Evolutionary conservation across 345 rosid genomes (phyloP).

Genomic region (Conringia planisiliqua): DNA sequence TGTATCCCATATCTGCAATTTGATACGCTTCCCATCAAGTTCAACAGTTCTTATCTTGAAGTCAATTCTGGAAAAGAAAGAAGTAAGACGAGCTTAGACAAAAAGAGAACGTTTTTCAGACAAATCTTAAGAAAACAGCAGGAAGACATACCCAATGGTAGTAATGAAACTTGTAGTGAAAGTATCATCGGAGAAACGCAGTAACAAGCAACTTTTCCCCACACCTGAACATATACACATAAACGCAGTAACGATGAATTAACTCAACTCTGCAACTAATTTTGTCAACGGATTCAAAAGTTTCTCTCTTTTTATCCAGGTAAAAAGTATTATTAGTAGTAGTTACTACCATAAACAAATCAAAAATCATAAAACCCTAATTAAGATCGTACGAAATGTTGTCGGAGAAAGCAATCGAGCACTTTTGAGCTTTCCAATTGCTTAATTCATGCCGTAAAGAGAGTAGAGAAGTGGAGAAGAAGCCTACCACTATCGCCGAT

Average conservation of each 20-base stretch:
- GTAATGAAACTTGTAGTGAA: constrained; percentile 92
- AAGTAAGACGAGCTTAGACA: not conserved
- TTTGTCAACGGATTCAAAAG: not conserved
- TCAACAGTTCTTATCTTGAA: constrained; percentile 69
- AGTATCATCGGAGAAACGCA: constrained; percentile 93
- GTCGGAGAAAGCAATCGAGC: not conserved
- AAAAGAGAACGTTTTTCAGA: not conserved
- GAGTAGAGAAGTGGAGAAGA: not conserved
- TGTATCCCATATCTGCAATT: constrained; percentile 85
- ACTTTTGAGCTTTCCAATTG: not conserved
- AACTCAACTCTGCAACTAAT: not conserved
- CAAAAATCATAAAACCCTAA: constrained; percentile 22
- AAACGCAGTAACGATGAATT: not conserved
- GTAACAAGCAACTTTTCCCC: constrained; percentile 91
- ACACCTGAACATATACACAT: constrained; percentile 53
- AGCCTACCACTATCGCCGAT: constrained; percentile 49
- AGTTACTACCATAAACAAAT: not conserved
- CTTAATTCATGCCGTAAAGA: not conserved
- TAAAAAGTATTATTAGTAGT: not conserved
- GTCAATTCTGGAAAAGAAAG: constrained; percentile 43
- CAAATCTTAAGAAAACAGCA: not conserved
- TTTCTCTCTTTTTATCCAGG: too few relatives aligned
- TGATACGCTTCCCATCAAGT: constrained; percentile 72
- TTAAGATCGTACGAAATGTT: not conserved
- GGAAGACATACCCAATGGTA: constrained; percentile 66